Percentiles rank a stretch among this genome's conserved stretches.
Conservation (phyloP, 139 green algal genomes). For the Chlamydomonas sphaeroides region DNA sequence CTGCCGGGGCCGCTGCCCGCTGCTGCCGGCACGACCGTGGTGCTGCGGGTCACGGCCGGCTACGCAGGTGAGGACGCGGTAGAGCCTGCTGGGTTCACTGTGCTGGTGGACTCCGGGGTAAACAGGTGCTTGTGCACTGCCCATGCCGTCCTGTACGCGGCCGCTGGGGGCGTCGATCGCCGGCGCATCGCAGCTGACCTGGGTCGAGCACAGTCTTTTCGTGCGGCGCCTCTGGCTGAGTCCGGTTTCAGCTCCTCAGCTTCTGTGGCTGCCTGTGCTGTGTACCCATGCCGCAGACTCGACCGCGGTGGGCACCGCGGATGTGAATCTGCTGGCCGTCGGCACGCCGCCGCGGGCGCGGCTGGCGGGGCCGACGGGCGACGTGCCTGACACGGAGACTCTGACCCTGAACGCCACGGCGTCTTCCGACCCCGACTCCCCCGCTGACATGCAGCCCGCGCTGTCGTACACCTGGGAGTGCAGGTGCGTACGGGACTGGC, state of each 20-base stretch:
- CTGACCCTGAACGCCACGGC: not conserved
- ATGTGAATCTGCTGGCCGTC: not conserved
- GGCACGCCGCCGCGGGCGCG: not conserved
- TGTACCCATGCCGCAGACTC: too few relatives aligned
- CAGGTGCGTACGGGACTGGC: too few relatives aligned
- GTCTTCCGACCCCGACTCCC: conserved; percentile 3
- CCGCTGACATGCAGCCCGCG: not conserved
- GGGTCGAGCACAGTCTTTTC: too few relatives aligned
- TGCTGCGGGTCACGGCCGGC: not conserved
- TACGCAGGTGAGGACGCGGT: too few relatives aligned
- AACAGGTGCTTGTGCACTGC: too few relatives aligned
- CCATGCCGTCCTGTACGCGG: too few relatives aligned
- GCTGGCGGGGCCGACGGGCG: conserved; percentile 1
- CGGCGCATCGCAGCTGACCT: too few relatives aligned
- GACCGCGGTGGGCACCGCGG: not conserved
- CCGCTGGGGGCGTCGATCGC: too few relatives aligned
- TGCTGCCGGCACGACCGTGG: not conserved
- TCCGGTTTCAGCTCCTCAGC: not conserved
- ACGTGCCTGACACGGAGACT: conserved; percentile 1
- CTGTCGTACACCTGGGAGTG: conserved; percentile 17
- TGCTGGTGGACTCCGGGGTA: too few relatives aligned
- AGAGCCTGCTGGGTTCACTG: too few relatives aligned
- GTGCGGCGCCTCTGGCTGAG: too few relatives aligned
- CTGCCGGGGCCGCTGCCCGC: not conserved
- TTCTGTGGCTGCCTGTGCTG: too few relatives aligned